Evolutionary conservation across 75 land plant species (phyloP), one percentile per base, ranked within the genome.

Genomic region (Cryptomeria japonica): DNA sequence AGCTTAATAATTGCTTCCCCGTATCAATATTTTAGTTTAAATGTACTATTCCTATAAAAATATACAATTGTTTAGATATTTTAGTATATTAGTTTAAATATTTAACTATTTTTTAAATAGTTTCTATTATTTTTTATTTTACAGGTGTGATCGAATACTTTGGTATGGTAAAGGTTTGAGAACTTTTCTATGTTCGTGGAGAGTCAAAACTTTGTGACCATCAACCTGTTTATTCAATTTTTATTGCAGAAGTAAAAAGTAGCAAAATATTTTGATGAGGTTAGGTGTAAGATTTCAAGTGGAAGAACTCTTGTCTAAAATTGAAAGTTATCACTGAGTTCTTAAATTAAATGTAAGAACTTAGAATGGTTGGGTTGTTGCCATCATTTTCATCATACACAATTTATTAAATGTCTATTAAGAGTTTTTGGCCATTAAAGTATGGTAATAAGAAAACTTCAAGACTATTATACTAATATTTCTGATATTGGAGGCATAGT

Each of bases 131-230:
- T 41, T 56, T 18, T 56, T 56, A 25, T 16, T 56, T 18, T 56
- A 15, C 15, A 94, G 95, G 95, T 94, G 95, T 79, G 95, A 94
- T 84, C 87, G 95, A 3, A 93, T 94, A 51, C 89, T 94, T 12
- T 94, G 95, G 95, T 84, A 86, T 68, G 95, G 95, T 32, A 46
- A 90, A 51, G 95, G 94, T 0, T 85, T 94, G 25, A 89, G 80
- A 44, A 85, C 83, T 94, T 13, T 80, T 85, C 13, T 94, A 93
- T 72, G 84, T 80, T 39, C n/a, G 95, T 46, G 91, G 93, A 46
- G 90, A 93, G 88, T 86, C 88, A 34, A 94, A 89, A 87, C 78
- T 94, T 47, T 94, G 94, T 42, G 95, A 94, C 84, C 95, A 94
- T 86, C 82, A 94, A 51, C 91, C 95, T 49, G 95, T 94, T 22